Evolutionary conservation across 805 yeast genomes (phyloP), one percentile per base, ranked within the genome.

Genomic region (Suhomyces emberorum): DNA sequence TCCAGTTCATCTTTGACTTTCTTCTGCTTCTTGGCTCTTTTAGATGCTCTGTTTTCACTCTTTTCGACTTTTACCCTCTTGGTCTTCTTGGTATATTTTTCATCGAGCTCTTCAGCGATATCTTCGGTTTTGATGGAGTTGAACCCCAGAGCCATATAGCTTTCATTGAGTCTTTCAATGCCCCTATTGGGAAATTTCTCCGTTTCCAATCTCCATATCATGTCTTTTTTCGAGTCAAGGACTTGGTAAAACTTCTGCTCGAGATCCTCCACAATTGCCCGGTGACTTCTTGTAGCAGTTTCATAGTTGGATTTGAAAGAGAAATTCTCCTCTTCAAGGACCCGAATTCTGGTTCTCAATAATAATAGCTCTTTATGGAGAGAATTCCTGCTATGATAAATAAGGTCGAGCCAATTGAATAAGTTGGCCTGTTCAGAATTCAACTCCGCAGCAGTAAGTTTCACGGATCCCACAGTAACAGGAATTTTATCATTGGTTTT

Each of bases 221-320:
- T 53, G 27, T 49, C 53, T 38, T 63, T 63, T 38, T 63, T 63
- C 9, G 56, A 35, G 40, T 57, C 54, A 16, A 62, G 47, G 9
- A 59, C 41, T 28, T 46, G 49, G 22, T 53, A 51, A 32, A 60
- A 60, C 39, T 57, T 55, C 35, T 35, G 39, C 35, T 59, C 56
- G 11, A 59, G 30, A 38, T 59, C 61, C 7, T 49, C 41, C 8
- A 55, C 39, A 4, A 57, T 49, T 25, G 26, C 26, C 14, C 43
- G 38, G 30, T 49, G 51, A 11, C 55, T 51, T 14, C 17, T 30
- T 19, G 40, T 44, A 17, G 45, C 39, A 6, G 24, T 28, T 14
- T 46, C 47, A 21, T 40, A 42, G 11, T 46, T 40, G 15, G 32
- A 36, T 6, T 36, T 32, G 22, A 50, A 20, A 7, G 27, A 14